Conservation (phyloP, 768 basidiomycete genomes). For the Russula ochroleuca region DNA sequence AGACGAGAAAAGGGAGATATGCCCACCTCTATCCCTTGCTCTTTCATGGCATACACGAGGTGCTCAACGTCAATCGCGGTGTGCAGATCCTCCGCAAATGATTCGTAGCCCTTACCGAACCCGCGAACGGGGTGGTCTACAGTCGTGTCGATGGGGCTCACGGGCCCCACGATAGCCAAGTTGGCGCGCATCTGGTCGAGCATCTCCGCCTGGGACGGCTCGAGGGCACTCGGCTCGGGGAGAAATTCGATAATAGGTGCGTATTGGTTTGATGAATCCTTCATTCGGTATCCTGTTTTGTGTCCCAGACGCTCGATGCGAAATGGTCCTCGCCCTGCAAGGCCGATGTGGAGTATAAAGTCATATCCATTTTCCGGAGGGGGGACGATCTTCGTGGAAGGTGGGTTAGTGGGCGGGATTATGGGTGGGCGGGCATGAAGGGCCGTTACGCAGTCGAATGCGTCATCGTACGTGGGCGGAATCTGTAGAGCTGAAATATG, state of each 20-base stretch:
- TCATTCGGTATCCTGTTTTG: conserved; percentile 67
- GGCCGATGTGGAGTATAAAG: conserved; percentile 67
- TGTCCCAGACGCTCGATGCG: conserved; percentile 64
- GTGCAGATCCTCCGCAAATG: conserved; percentile 47
- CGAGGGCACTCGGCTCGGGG: conserved; percentile 28
- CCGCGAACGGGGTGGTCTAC: conserved; percentile 28
- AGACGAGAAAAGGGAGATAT: background rate
- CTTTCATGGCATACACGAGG: conserved; percentile 50
- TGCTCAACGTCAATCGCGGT: conserved; percentile 52
- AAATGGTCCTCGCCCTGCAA: conserved; percentile 62
- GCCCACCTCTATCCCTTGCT: conserved; percentile 46
- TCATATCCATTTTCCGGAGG: conserved; percentile 54
- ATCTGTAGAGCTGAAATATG: conserved; percentile 58
- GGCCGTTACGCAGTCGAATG: conserved; percentile 51
- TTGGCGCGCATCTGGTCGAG: conserved; percentile 36
- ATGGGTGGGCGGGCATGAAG: conserved; percentile 57
- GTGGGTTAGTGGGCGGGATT: conserved; percentile 29
- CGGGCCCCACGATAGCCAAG: conserved; percentile 15
- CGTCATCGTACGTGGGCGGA: conserved; percentile 55
- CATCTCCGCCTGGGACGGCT: conserved; percentile 38
- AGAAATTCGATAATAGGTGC: conserved; percentile 42
- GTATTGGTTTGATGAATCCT: conserved; percentile 55
- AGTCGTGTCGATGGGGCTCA: conserved; percentile 15
- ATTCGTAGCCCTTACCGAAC: conserved; percentile 43
- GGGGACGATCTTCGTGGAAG: conserved; percentile 41